Conservation (phyloP, 1,139 yeast species). For the Hyphopichia khmerensis region DNA sequence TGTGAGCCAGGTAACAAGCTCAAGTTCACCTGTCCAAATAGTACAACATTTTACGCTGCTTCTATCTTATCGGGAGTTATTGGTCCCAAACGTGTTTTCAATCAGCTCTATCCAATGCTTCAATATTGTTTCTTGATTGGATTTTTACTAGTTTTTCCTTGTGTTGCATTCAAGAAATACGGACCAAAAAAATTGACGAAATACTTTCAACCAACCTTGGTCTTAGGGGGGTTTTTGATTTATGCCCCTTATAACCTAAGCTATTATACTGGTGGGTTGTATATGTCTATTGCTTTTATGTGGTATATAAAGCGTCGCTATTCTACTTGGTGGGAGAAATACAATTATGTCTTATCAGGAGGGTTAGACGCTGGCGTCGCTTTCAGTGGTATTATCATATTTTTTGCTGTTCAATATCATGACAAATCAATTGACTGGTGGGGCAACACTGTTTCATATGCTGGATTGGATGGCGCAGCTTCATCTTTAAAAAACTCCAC, state of each 20-base stretch:
- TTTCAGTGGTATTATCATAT: constrained; percentile 49
- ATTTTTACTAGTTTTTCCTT: constrained; percentile 42
- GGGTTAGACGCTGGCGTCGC: constrained; percentile 57
- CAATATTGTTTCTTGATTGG: constrained; percentile 58
- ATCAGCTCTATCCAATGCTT: constrained; percentile 44
- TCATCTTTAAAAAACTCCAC: constrained; percentile 17
- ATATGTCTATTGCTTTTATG: constrained; percentile 46
- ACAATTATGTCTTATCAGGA: constrained; percentile 52
- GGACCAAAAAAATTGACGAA: constrained; percentile 27
- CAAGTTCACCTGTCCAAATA: constrained; percentile 50
- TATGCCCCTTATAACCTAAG: constrained; percentile 54
- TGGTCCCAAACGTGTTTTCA: constrained; percentile 62
- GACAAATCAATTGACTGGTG: constrained; percentile 49
- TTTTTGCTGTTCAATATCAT: constrained; percentile 53
- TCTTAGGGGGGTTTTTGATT: constrained; percentile 35
- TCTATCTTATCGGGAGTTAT: constrained; percentile 63
- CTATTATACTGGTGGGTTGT: constrained; percentile 46
- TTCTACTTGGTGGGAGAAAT: constrained; percentile 57
- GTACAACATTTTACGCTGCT: constrained; percentile 48
- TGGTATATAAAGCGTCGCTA: constrained; percentile 43
- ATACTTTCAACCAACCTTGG: constrained; percentile 42
- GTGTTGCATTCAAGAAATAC: constrained; percentile 39
- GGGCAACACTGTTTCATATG: constrained; percentile 51
- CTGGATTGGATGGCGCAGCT: constrained; percentile 43
- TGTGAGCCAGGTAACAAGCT: constrained; percentile 44